A percentile compares a stretch with the other conserved stretches of the same genome.
Evolutionary conservation across 805 yeast species (phyloP).

Genomic region (Isabelozyma pseudorhagii): DNA sequence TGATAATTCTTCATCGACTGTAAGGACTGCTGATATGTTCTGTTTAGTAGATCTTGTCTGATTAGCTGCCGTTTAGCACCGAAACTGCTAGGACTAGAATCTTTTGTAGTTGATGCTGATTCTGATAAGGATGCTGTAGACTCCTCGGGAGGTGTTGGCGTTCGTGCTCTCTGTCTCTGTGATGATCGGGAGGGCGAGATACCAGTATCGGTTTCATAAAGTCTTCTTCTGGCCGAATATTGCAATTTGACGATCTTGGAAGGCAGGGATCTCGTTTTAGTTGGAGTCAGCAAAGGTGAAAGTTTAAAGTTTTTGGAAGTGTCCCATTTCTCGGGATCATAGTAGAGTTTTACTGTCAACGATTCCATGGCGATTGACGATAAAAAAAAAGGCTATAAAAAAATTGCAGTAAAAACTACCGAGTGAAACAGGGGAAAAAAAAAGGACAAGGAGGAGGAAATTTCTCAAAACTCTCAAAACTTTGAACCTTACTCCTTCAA

Average conservation of each 20-base stretch:
- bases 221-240: neutral
- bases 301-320: neutral
- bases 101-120: neutral
- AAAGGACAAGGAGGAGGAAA: too few species aligned
- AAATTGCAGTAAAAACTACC: neutral
- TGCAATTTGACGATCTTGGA: constrained; percentile 5
- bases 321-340: constrained; percentile 6
- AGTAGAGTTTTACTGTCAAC: constrained; percentile 8
- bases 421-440: too few species aligned
- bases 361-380: constrained; percentile 1
- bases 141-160: neutral
- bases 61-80: neutral
- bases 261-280: neutral
- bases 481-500: neutral
- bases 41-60: neutral
- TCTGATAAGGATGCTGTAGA: too few species aligned
- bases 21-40: constrained; percentile 5
- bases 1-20: constrained; percentile 5
- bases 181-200: neutral
- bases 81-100: neutral
- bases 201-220: neutral
- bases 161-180: neutral
- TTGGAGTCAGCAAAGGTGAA: neutral
- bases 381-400: neutral
- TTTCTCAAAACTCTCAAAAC: neutral